phyloP scores from a whole-genome alignment of 208 protist species.

The Leishmania aethiopica region DNA sequence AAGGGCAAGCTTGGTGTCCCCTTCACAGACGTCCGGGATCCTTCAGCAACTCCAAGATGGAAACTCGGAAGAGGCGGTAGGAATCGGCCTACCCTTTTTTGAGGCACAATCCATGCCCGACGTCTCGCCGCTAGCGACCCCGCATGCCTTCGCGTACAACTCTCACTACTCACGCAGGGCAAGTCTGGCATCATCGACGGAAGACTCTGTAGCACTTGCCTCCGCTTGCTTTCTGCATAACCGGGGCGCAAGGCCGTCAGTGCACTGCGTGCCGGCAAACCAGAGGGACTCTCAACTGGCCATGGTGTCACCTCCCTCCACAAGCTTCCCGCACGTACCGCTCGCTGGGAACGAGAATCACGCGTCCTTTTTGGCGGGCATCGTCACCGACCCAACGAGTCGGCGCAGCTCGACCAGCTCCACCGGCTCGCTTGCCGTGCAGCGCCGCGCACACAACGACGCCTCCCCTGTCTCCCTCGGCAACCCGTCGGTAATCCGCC shows the following conservation, averaged over 20 bases:
- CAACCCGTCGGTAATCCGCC: background rate
- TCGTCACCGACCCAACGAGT: background rate
- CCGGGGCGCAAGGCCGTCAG: background rate
- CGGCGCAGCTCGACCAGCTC: background rate
- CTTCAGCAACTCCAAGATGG: background rate
- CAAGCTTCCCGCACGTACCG: background rate
- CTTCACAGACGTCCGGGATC: background rate
- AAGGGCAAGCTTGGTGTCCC: background rate
- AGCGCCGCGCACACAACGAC: constrained; percentile 4
- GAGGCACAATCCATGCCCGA: background rate
- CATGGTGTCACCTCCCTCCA: too few relatives aligned
- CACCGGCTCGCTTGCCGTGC: background rate
- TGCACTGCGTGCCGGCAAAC: background rate
- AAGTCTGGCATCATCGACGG: background rate
- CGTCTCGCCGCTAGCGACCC: background rate
- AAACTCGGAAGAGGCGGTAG: background rate
- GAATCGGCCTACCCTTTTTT: background rate
- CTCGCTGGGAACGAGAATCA: background rate
- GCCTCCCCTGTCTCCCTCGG: background rate
- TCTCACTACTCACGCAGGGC: background rate
- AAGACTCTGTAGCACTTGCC: background rate
- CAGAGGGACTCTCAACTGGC: background rate
- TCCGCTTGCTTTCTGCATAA: background rate
- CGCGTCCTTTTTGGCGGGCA: background rate
- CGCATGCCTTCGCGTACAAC: background rate